Conservation (phyloP, 164 flowering plant genomes). For the Umbellularia californica region DNA sequence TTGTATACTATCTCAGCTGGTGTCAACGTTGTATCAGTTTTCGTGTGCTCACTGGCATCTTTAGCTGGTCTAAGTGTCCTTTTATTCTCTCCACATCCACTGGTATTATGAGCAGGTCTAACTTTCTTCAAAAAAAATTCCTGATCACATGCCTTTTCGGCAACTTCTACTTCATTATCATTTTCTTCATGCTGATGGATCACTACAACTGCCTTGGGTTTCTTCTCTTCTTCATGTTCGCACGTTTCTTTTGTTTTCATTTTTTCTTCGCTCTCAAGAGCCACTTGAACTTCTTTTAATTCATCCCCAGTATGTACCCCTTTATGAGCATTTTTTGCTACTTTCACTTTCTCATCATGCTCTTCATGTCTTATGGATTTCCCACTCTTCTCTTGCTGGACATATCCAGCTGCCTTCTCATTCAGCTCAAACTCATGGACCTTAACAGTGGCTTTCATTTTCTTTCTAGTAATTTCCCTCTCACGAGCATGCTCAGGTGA, state of each 20-base stretch:
- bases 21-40: constrained; percentile 5
- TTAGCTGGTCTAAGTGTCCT: constrained; percentile 18
- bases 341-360: constrained; percentile 23
- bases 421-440: constrained; percentile 8
- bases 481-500: constrained; percentile 12
- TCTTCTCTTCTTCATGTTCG: constrained; percentile 17
- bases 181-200: constrained; percentile 12
- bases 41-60: constrained; percentile 7
- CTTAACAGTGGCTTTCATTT: constrained; percentile 11
- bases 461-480: constrained; percentile 14
- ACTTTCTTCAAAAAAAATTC: neutral
- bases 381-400: constrained; percentile 15
- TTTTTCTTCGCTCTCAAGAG: constrained; percentile 10
- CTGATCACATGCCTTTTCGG: constrained; percentile 7
- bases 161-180: constrained; percentile 10
- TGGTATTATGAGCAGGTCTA: constrained; percentile 1
- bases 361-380: constrained; percentile 19
- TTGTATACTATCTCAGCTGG: constrained; percentile 1
- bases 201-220: constrained; percentile 11
- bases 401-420: constrained; percentile 9
- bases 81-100: constrained; percentile 10
- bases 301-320: constrained; percentile 15
- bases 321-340: constrained; percentile 10
- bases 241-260: constrained; percentile 15
- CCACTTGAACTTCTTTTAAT: constrained; percentile 8